Conservation (phyloP, 2,329 filamentous ascomycete genomes). For the Truncatella angustata region DNA sequence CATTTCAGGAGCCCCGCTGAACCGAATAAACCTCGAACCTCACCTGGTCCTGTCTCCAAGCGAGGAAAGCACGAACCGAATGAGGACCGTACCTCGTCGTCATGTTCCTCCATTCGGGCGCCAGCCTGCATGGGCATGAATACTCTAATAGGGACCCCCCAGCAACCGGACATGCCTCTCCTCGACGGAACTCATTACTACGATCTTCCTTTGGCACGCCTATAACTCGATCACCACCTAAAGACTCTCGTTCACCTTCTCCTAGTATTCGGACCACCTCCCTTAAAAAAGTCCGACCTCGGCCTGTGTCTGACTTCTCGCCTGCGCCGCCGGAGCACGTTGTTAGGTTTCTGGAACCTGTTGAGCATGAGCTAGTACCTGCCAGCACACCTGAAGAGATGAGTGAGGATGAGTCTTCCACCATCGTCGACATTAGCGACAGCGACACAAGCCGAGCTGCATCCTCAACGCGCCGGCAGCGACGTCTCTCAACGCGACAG, state of each 20-base stretch:
- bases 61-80: slow-evolving; percentile 3
- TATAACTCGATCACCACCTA: slow-evolving; percentile 20
- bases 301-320: slow-evolving; percentile 10
- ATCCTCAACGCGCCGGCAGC: slow-evolving; percentile 33
- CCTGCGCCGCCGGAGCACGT: slow-evolving; percentile 14
- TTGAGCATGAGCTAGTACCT: slow-evolving; percentile 20
- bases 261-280: slow-evolving; percentile 1
- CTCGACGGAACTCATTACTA: slow-evolving; percentile 25
- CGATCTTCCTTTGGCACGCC: slow-evolving; percentile 25
- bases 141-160: slow-evolving; percentile 43
- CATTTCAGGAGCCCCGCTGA: slow-evolving; percentile 3
- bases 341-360: slow-evolving; percentile 21
- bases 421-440: slow-evolving; percentile 37
- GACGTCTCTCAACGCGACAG: slow-evolving; percentile 47
- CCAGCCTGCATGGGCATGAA: slow-evolving; percentile 60
- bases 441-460: slow-evolving; percentile 46
- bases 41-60: neutral
- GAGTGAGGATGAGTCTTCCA: slow-evolving; percentile 49
- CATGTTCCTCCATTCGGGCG: slow-evolving; percentile 61
- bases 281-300: slow-evolving; percentile 3
- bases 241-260: slow-evolving; percentile 13
- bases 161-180: slow-evolving; percentile 27
- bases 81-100: slow-evolving; percentile 16
- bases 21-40: slow-evolving; percentile 7
- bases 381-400: slow-evolving; percentile 26